Conservation (phyloP, 2,329 filamentous ascomycete species). For the Reticulascus tulasneorum region DNA sequence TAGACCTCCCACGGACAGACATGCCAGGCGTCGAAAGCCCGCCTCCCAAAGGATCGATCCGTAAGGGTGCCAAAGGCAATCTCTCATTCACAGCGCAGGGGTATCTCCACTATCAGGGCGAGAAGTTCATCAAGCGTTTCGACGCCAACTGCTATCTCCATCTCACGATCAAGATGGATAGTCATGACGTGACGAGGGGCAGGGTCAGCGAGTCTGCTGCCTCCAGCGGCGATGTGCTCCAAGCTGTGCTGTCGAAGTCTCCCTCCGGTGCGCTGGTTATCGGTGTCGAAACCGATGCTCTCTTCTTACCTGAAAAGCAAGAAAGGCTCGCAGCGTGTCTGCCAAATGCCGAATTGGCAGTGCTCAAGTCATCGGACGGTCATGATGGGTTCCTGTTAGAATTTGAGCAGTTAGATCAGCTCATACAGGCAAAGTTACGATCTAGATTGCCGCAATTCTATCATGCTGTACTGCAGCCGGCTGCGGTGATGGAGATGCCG, state of each 20-base stretch:
- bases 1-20: constrained; percentile 40
- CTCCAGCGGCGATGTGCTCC: constrained; percentile 28
- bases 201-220: constrained; percentile 27
- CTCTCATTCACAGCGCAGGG: constrained; percentile 30
- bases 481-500: too few species aligned
- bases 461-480: too few species aligned
- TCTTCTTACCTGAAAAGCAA: constrained; percentile 29
- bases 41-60: too few species aligned
- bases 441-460: constrained; percentile 1
- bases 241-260: constrained; percentile 17
- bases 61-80: too few species aligned
- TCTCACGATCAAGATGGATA: constrained; percentile 32
- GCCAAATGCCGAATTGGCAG: constrained; percentile 21
- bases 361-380: constrained; percentile 24
- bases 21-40: constrained; percentile 12
- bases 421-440: constrained; percentile 19
- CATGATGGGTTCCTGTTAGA: constrained; percentile 34
- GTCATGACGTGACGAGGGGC: constrained; percentile 27
- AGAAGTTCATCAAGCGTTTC: constrained; percentile 32
- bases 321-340: constrained; percentile 23
- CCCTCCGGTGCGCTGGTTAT: constrained; percentile 26
- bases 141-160: constrained; percentile 35
- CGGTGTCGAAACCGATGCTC: constrained; percentile 28
- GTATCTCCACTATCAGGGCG: constrained; percentile 33
- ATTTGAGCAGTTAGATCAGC: constrained; percentile 23